Evolutionary conservation across 345 rosid genomes (phyloP).

Genomic region (Salix viminalis): DNA sequence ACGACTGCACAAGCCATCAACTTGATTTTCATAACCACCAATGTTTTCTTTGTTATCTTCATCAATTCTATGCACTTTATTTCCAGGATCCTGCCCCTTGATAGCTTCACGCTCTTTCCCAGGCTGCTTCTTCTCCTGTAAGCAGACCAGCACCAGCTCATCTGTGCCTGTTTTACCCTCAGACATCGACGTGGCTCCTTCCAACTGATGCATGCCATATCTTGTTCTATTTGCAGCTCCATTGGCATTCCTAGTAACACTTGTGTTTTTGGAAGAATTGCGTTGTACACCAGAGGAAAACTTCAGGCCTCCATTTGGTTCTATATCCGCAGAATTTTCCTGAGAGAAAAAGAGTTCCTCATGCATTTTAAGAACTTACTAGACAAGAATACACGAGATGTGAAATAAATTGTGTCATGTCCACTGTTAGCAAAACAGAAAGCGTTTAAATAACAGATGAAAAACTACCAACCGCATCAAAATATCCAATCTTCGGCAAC

Average conservation of each 20-base stretch:
- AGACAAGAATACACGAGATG: neutral
- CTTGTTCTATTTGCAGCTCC: conserved; percentile 17
- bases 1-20: conserved; percentile 21
- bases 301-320: conserved; percentile 19
- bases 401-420: neutral
- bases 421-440: neutral
- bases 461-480: conserved; percentile 35
- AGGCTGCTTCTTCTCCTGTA: conserved; percentile 19
- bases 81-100: neutral
- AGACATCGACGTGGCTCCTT: conserved; percentile 2
- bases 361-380: neutral
- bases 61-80: neutral
- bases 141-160: neutral
- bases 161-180: neutral
- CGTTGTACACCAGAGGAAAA: conserved; percentile 15
- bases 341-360: neutral
- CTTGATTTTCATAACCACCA: conserved; percentile 19
- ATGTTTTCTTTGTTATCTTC: conserved; percentile 29
- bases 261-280: conserved; percentile 8
- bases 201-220: conserved; percentile 9
- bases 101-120: conserved; percentile 4
- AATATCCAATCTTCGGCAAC: conserved; percentile 46
- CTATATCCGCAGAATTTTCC: conserved; percentile 17
- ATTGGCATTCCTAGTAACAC: neutral
- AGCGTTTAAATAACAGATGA: neutral